Conservation (phyloP, 176 grass and related monocot species). For the Miscanthus lutarioriparius region DNA sequence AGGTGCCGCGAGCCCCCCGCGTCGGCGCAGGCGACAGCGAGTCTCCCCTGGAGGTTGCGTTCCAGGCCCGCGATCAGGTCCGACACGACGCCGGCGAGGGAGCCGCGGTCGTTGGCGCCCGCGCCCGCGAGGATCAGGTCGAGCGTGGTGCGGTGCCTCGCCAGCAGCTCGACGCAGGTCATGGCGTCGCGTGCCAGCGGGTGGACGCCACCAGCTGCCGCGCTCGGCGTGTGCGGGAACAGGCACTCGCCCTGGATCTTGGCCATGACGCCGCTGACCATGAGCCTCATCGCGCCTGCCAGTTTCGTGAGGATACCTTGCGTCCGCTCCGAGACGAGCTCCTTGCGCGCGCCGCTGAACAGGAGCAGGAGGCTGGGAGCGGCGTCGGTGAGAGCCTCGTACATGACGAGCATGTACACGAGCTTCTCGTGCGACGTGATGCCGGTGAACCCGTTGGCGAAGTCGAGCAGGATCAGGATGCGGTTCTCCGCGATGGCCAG, state of each 20-base stretch:
- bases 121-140: slow-evolving; percentile 8
- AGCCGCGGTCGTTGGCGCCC: not conserved
- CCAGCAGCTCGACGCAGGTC: slow-evolving; percentile 8
- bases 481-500: slow-evolving; percentile 17
- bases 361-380: not conserved
- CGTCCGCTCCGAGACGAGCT: not conserved
- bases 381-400: slow-evolving; percentile 26
- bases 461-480: slow-evolving; percentile 30
- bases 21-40: not conserved
- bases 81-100: slow-evolving; percentile 11
- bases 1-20: not conserved
- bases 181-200: not conserved
- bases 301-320: slow-evolving; percentile 1
- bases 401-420: slow-evolving; percentile 34
- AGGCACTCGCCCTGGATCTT: not conserved
- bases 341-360: slow-evolving; percentile 17
- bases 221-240: not conserved
- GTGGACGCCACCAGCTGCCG: slow-evolving; percentile 22
- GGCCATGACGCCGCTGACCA: not conserved
- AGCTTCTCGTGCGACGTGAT: slow-evolving; percentile 43
- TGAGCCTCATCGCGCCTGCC: not conserved
- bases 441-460: slow-evolving; percentile 21
- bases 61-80: not conserved
- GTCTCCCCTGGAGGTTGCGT: not conserved
- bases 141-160: slow-evolving; percentile 12